Evolutionary conservation across 495 filamentous ascomycete genomes (phyloP), one percentile per base, ranked within the genome.

Genomic region (Aspergillus olivimuriae): DNA sequence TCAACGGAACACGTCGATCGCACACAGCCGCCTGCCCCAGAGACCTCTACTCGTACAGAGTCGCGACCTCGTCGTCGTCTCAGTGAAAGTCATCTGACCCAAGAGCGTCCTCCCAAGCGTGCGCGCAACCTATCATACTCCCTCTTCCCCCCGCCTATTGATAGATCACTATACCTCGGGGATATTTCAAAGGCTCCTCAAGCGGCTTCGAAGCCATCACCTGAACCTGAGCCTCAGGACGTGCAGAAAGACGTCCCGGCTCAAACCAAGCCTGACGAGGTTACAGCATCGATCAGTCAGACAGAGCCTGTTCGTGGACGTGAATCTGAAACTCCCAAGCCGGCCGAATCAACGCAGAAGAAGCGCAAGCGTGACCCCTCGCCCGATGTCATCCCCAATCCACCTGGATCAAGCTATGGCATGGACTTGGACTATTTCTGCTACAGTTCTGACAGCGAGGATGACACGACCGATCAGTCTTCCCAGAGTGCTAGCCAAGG

Each of bases 321-420:
- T n/a, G n/a, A n/a, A n/a, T n/a, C n/a, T 6, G n/a, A 1, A 15
- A 45, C 42, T 21, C 39, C 24, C 7, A 22, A 44, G 14, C 12
- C 21, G 17, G 20, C 34, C 24, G 41, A n/a, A 7, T 17, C 47
- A 7, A 39, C n/a, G 16, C 24, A 48, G 19, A 61, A 57, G 44
- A 73, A 73, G 52, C 66, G 71, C 39, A 68, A 68, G 49, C 62
- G 62, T 7, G 38, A 40, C n/a, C 50, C 56, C 2, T 70, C 69
- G 21, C 71, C 71, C 14, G 65, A 70, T 41, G 49, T 58, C 1
- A 75, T 73, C 34, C 70, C 71, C 0, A 70, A 72, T 45, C 71
- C 71, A 10, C 37, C 47, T 15, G 68, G 61, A 14, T 63, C 56
- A 21, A 69, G 69, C 31, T 75, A 68, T 48, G 69, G 71, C 7